Percentiles rank a stretch among this genome's conserved stretches.
These are phyloP conservation scores for Saururus chinensis DNA, from an alignment of 164 flowering plant genomes.

Conservation along the genomic window DNA sequence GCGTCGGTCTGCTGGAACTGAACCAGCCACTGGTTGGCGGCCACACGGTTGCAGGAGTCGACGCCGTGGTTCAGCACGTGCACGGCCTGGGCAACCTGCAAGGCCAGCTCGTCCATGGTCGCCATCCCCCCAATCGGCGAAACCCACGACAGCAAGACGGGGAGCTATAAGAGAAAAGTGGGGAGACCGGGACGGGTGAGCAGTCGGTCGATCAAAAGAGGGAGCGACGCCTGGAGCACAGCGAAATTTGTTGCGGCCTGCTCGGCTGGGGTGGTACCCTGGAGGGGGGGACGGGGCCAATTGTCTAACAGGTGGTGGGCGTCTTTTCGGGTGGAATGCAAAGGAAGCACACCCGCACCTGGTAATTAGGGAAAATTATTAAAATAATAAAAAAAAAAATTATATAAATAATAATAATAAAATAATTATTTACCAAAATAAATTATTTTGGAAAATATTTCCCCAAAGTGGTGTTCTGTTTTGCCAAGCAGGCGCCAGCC, in stretches of 20 bases:
- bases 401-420: too few relatives aligned
- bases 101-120: constrained; percentile 31
- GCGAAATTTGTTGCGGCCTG: not conserved
- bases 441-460: too few relatives aligned
- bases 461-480: too few relatives aligned
- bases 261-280: too few relatives aligned
- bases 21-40: constrained; percentile 97
- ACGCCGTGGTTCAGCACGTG: constrained; percentile 79
- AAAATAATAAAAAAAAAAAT: too few relatives aligned
- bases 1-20: constrained; percentile 83
- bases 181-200: too few relatives aligned
- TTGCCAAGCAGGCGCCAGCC: too few relatives aligned
- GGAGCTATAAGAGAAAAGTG: not conserved
- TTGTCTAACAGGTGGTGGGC: constrained; percentile 1
- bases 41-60: constrained; percentile 79
- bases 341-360: not conserved
- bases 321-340: not conserved
- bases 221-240: constrained; percentile 10
- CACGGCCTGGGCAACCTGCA: constrained; percentile 79
- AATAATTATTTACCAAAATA: too few relatives aligned
- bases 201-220: too few relatives aligned
- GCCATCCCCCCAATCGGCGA: not conserved
- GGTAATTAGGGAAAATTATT: too few relatives aligned
- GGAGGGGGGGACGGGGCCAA: too few relatives aligned
- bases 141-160: not conserved